Percentiles rank a stretch among this genome's conserved stretches.
Evolutionary conservation across 805 yeast genomes (phyloP).

Genomic region (Ogataea parapolymorpha): DNA sequence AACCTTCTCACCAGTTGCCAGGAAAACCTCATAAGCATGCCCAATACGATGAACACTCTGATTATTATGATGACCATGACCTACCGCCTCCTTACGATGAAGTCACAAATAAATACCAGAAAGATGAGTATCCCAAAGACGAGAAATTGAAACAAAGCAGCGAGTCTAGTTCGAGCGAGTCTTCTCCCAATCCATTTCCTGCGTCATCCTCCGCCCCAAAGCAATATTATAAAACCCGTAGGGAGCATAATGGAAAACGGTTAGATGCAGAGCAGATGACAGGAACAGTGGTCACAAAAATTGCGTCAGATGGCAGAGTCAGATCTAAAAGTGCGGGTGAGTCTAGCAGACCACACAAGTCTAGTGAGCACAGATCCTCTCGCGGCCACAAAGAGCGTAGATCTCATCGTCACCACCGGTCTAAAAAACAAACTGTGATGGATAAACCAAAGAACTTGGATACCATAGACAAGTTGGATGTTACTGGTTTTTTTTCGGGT

Average conservation of each 20-base stretch:
- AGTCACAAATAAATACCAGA: constrained; percentile 45
- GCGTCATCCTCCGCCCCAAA: constrained; percentile 13
- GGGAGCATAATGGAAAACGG: constrained; percentile 23
- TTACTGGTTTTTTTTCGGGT: constrained; percentile 89
- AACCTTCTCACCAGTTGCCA: constrained; percentile 29
- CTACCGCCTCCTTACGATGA: constrained; percentile 70
- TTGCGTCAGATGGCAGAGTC: constrained; percentile 29
- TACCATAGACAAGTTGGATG: constrained; percentile 92
- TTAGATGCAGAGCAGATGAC: constrained; percentile 21
- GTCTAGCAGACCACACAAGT: constrained; percentile 13
- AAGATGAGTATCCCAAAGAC: constrained; percentile 52
- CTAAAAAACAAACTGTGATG: constrained; percentile 39
- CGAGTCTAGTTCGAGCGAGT: constrained; percentile 11
- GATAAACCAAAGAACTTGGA: constrained; percentile 74
- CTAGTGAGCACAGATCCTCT: constrained; percentile 17
- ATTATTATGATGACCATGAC: constrained; percentile 26
- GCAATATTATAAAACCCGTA: constrained; percentile 13
- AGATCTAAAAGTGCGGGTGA: constrained; percentile 34
- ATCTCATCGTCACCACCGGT: constrained; percentile 32
- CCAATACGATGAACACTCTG: constrained; percentile 26
- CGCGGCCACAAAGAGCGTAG: constrained; percentile 19
- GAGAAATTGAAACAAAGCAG: constrained; percentile 33
- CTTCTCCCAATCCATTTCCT: constrained; percentile 29
- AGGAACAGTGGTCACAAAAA: constrained; percentile 25
- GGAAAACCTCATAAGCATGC: neutral